phyloP scores from a whole-genome alignment of 768 basidiomycete species.

The Cystobasidium onofrii region DNA sequence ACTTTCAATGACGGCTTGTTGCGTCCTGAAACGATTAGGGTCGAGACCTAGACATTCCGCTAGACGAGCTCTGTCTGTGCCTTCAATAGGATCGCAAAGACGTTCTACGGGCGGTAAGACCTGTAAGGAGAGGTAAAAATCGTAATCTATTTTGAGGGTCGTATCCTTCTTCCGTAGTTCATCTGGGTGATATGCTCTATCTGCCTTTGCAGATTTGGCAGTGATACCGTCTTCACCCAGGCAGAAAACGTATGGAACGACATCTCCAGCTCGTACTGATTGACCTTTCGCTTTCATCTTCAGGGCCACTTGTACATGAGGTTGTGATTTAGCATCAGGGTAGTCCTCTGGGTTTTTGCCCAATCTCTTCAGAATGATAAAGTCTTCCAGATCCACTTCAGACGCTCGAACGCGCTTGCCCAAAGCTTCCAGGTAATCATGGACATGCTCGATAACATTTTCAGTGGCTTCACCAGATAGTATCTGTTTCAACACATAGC shows the following conservation, averaged over 20 bases:
- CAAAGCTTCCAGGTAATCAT: conserved; percentile 73
- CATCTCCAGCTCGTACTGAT: conserved; percentile 75
- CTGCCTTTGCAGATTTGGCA: conserved; percentile 70
- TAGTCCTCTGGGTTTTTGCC: conserved; percentile 97
- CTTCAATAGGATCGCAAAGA: conserved; percentile 90
- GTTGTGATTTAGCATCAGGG: conserved; percentile 86
- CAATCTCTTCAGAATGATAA: conserved; percentile 91
- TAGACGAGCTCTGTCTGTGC: conserved; percentile 79
- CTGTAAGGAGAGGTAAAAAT: conserved; percentile 83
- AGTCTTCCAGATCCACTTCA: conserved; percentile 77
- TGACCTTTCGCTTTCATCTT: conserved; percentile 77
- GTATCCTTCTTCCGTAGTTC: conserved; percentile 65
- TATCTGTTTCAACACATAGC: conserved; percentile 81
- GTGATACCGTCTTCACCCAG: conserved; percentile 58
- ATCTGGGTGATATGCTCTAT: conserved; percentile 85
- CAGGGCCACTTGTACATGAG: conserved; percentile 92
- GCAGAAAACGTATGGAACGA: conserved; percentile 94
- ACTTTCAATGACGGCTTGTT: conserved; percentile 35
- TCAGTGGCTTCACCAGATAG: conserved; percentile 86
- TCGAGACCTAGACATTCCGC: conserved; percentile 86
- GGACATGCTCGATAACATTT: conserved; percentile 76
- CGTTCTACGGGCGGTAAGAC: conserved; percentile 90
- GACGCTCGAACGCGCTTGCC: conserved; percentile 71
- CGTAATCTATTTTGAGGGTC: conserved; percentile 73
- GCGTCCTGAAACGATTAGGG: conserved; percentile 43